Base-by-base conservation (phyloP, 2,329 filamentous ascomycete genomes). In the Lasiodiplodia citricola region DNA sequence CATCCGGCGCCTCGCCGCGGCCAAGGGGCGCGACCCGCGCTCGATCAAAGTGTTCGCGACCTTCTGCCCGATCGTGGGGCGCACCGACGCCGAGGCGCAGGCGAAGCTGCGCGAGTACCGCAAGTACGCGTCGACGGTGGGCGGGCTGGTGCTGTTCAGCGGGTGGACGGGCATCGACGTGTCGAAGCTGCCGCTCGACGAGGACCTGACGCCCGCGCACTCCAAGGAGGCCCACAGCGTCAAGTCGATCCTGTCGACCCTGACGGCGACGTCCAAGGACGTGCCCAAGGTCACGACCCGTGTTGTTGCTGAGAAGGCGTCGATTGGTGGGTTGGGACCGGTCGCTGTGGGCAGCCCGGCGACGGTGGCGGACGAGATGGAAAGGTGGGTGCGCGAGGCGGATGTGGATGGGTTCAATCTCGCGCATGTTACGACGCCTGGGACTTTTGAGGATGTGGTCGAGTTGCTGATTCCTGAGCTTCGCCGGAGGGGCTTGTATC, bases 131-230 rank as follows among this genome's bases (percentile, higher is more conserved):
- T 86, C 83, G 0, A 82, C 83, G 0, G 77, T 87, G 18, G 87
- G 86, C 0, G 87, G 85, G 0, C 76, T 89, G 1, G 87, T 87
- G 0, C 78, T 88, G 0, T 85, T 88, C 70, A 84, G 83, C 50
- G 86, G 86, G 1, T 88, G 85, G 85, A 88, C 87, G 0, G 87
- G 87, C 0, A 88, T 90, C 68, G 87, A 90, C 72, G 80, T 89
- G 18, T 87, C 84, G 3, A 82, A 82, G 72, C 83, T 89, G 52
- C 86, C 87, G 0, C 74, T 89, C 0, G 88, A 90, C 70, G 83
- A 89, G 70, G 86, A 87, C 18, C 81, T 90, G 70, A 86, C 83
- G 0, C 83, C 83, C 0, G 84, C 82, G 2, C 85, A 89, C 70
- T 87, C 86, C 0, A 79, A 80, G 2, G 87, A 88, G 70, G 85